Evolutionary conservation across 1,139 yeast genomes (phyloP), one percentile per base, ranked within the genome.

Genomic region (Komagataea norvegica): DNA sequence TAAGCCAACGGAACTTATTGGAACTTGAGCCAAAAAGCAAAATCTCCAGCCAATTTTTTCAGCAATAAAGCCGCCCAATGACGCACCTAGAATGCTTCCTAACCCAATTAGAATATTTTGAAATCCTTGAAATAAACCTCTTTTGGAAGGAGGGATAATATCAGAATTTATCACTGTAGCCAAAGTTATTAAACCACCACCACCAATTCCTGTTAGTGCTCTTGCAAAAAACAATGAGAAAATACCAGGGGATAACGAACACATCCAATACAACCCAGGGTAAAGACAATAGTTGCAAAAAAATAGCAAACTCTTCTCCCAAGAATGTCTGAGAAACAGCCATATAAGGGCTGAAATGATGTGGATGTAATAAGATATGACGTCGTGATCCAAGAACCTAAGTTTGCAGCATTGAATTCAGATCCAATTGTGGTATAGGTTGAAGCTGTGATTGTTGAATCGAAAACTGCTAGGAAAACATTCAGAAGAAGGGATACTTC

Each of bases 241-340:
- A 13, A 73, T 61, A 28, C 61, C 56, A 7, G 49, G 42, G 2
- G 78, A 59, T 7, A 61, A 30, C 5, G 77, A 73, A 49, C 79
- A 49, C 79, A 74, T 32, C 71, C 63, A 11, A 66, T 43, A 47
- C 77, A 72, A 6, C 81, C 82, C 11, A 72, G 32, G 0, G 70
- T 70, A 44, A 76, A 76, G 18, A 64, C 48, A 5, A 54, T 41
- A 31, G 69, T 70, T 44, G 77, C 73, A 34, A 70, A 58, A 20
- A 74, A 50, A 20, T 74, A 62, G 44, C 73, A 62, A 8, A 54
- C 49, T 53, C 75, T 78, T 51, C 93, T 68, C n/a, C 95, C 95
- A 52, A 81, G 81, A 26, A 84, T 79, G 52, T 85, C 95, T 8
- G 88, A 78, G 34, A 85, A 64, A 48, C 83, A 80, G 15, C 95